Evolutionary conservation across 768 basidiomycete species (phyloP), one percentile per base, ranked within the genome.

Genomic region (Boletus patriciae): DNA sequence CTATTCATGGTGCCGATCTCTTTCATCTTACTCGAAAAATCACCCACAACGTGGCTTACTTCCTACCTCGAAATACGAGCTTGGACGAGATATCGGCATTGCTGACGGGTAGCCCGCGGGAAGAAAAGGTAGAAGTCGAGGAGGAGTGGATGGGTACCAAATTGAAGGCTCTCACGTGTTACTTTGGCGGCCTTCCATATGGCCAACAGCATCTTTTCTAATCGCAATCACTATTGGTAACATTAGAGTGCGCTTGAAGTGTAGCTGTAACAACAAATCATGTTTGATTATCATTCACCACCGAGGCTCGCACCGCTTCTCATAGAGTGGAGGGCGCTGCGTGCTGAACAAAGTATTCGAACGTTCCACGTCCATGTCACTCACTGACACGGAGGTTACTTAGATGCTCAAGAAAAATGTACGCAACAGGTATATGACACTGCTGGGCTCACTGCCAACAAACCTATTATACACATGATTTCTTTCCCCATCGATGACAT

Each of bases 91-190:
- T 97, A 40, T 81, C 87, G 0, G 73, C 63, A 0, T 71, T 91
- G 42, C 68, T 83, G 25, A 66, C 69, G 19, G 43, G 31, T 34
- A 12, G 19, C 1, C 40, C 27, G 9, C 19, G 41, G 19, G 50
- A 47, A 38, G 92, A 94, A 71, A 77, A 72, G 71, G 80, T 96
- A 11, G 96, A 98, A 72, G 81, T 98, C 8, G 94, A 98, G 68
- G 96, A 98, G 72, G 92, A 92, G 70, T 98, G 94, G 94, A 96
- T 92, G 87, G 88, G 93, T 3, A 78, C 78, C 11, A 96, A 96
- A 76, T 73, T 98, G 43, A 98, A 98, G 68, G 96, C 95, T 0
- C 73, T 98, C 50, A 97, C 93, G 1, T 94, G 92, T 69, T 96
- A 97, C 70, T 97, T 88, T 72, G 96, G 96, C 8, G 92, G 92